Evolutionary conservation across 2,329 filamentous ascomycete species (phyloP).

Genomic region (Domatiomyces globalis): DNA sequence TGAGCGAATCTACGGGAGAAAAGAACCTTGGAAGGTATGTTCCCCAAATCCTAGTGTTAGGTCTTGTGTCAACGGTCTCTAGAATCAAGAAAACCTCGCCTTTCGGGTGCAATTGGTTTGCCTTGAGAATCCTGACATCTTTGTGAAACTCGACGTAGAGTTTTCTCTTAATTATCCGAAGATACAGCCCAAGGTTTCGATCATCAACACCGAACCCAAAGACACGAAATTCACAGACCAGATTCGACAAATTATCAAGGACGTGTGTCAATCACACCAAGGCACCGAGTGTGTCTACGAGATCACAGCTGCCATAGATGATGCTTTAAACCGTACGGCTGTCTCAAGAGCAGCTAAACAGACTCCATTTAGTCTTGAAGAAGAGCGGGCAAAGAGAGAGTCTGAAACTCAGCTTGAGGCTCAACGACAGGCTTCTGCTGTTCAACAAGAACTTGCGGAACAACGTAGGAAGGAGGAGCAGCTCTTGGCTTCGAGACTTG

Average conservation of each 20-base stretch:
- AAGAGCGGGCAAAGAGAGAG: slow-evolving; percentile 14
- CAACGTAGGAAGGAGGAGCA: slow-evolving; percentile 11
- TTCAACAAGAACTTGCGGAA: slow-evolving; percentile 10
- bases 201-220: slow-evolving; percentile 14
- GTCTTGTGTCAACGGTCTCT: neutral
- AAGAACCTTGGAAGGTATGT: slow-evolving; percentile 16
- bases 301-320: slow-evolving; percentile 13
- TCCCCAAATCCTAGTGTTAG: neutral
- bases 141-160: slow-evolving; percentile 16
- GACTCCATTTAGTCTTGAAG: slow-evolving; percentile 13
- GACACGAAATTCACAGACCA: slow-evolving; percentile 7
- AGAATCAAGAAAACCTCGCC: slow-evolving; percentile 15
- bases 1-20: slow-evolving; percentile 11
- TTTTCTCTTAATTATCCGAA: slow-evolving; percentile 17
- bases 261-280: slow-evolving; percentile 7
- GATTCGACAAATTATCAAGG: slow-evolving; percentile 10
- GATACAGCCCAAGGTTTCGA: slow-evolving; percentile 12
- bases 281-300: slow-evolving; percentile 13
- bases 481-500: slow-evolving; percentile 12
- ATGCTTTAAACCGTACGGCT: slow-evolving; percentile 10
- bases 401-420: slow-evolving; percentile 7
- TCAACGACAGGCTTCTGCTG: slow-evolving; percentile 7
- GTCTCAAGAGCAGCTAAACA: slow-evolving; percentile 8
- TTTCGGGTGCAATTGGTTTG: slow-evolving; percentile 13
- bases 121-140: slow-evolving; percentile 12